A percentile compares a stretch with the other conserved stretches of the same genome.
Evolutionary conservation across 495 filamentous ascomycete species (phyloP).

Genomic region (Aspergillus bridgeri): DNA sequence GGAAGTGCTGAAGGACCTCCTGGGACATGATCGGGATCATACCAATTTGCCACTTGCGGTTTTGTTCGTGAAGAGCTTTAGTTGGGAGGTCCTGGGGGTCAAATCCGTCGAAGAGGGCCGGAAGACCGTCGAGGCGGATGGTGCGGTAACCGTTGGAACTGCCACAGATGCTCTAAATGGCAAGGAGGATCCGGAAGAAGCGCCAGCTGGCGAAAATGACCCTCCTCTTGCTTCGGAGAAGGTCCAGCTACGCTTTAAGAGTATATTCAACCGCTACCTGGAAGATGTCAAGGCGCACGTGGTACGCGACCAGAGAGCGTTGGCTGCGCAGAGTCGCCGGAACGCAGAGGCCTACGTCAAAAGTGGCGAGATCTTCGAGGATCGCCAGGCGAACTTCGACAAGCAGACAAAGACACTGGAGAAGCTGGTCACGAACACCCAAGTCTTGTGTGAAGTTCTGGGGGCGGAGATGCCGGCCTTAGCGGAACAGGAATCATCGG

Average conservation of each 20-base stretch:
- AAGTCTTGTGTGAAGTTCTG: slow-evolving; percentile 82
- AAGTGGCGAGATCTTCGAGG: slow-evolving; percentile 97
- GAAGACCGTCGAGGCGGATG: slow-evolving; percentile 83
- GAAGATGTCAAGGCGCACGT: slow-evolving; percentile 91
- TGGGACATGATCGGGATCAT: slow-evolving; percentile 91
- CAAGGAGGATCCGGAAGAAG: slow-evolving; percentile 39
- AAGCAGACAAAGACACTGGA: slow-evolving; percentile 89
- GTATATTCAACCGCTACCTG: slow-evolving; percentile 84
- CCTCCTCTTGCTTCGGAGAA: slow-evolving; percentile 70
- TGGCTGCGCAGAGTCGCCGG: slow-evolving; percentile 77
- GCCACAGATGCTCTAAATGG: slow-evolving; percentile 48
- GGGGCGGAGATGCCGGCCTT: slow-evolving; percentile 94
- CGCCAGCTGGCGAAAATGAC: slow-evolving; percentile 48
- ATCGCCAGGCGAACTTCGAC: slow-evolving; percentile 93
- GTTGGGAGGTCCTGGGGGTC: slow-evolving; percentile 89
- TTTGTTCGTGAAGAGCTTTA: slow-evolving; percentile 91
- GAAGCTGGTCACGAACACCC: slow-evolving; percentile 84
- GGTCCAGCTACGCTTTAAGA: slow-evolving; percentile 80
- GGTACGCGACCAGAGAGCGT: slow-evolving; percentile 81
- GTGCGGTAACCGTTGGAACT: slow-evolving; percentile 53
- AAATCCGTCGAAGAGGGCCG: slow-evolving; percentile 68
- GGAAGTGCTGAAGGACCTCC: slow-evolving; percentile 92
- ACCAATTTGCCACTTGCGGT: slow-evolving; percentile 86
- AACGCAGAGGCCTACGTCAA: slow-evolving; percentile 99
- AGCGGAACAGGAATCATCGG: slow-evolving; percentile 71